A percentile compares a stretch with the other conserved stretches of the same genome.
These are phyloP conservation scores for Sporothrix dimorphospora DNA, from an alignment of 2,329 filamentous ascomycete species.

Conservation along the genomic window DNA sequence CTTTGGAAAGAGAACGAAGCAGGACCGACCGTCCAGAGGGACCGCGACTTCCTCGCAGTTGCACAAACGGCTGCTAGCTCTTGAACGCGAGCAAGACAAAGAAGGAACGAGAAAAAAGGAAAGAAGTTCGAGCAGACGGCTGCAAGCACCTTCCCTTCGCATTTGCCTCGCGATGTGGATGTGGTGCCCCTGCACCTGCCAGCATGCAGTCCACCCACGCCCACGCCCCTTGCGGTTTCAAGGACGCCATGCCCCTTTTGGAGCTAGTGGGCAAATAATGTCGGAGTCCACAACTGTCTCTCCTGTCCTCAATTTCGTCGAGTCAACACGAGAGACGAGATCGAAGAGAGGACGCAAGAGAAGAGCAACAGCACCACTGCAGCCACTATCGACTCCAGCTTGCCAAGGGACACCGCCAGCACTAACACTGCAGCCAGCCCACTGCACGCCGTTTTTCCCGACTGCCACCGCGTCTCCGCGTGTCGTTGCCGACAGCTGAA, in stretches of 20 bases:
- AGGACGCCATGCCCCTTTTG: constrained; percentile 2
- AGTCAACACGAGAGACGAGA: constrained; percentile 8
- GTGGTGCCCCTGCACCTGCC: constrained; percentile 17
- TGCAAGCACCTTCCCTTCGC: constrained; percentile 1
- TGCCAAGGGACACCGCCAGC: constrained; percentile 4
- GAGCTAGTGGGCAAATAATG: neutral
- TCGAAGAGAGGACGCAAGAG: neutral
- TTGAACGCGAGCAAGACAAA: neutral
- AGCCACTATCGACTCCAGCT: constrained; percentile 18
- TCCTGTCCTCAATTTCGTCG: neutral
- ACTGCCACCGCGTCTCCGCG: neutral
- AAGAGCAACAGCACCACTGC: neutral
- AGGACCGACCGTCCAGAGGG: neutral
- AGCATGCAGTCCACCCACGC: neutral
- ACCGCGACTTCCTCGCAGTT: constrained; percentile 1
- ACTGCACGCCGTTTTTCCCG: neutral
- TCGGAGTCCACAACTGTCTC: neutral
- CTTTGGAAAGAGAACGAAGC: neutral
- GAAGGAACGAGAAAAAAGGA: neutral
- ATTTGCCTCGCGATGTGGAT: neutral
- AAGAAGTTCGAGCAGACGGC: neutral
- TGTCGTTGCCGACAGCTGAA: constrained; percentile 8
- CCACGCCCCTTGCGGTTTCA: constrained; percentile 4
- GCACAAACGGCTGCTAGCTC: constrained; percentile 9
- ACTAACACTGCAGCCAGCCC: neutral